Conservation (phyloP, 768 basidiomycete genomes). For the Stropharia rugosoannulata region DNA sequence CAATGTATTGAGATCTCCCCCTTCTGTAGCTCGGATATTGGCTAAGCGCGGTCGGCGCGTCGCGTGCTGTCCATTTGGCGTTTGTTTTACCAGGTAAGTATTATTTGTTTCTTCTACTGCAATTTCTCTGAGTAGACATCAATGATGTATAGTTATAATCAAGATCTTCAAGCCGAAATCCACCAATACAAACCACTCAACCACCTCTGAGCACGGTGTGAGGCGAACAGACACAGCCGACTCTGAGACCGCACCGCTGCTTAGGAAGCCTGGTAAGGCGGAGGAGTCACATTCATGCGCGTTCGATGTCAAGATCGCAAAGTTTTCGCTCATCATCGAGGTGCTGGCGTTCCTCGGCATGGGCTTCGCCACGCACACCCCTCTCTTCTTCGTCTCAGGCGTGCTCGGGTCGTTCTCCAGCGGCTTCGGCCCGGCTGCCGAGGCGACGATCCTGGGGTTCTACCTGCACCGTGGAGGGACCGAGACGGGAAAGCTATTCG, state of each 20-base stretch:
- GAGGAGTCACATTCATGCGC: slow-evolving; percentile 34
- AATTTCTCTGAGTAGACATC: not conserved
- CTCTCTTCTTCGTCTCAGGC: slow-evolving; percentile 49
- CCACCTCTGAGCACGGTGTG: slow-evolving; percentile 4
- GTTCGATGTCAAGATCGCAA: slow-evolving; percentile 72
- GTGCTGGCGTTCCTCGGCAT: slow-evolving; percentile 48
- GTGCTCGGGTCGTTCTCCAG: slow-evolving; percentile 52
- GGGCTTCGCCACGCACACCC: slow-evolving; percentile 42
- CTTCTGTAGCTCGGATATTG: slow-evolving; percentile 63
- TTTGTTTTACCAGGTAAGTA: slow-evolving; percentile 56
- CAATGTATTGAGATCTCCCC: not conserved
- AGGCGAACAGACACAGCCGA: slow-evolving; percentile 16
- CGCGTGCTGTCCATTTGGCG: slow-evolving; percentile 53
- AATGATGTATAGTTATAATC: slow-evolving; percentile 43
- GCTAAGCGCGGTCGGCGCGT: slow-evolving; percentile 49
- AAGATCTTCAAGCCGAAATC: slow-evolving; percentile 47
- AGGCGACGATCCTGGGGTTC: slow-evolving; percentile 69
- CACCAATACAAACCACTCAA: slow-evolving; percentile 3
- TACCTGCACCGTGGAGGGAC: slow-evolving; percentile 50
- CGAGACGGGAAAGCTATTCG: slow-evolving; percentile 78
- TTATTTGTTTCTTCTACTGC: not conserved
- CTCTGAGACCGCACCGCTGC: slow-evolving; percentile 22
- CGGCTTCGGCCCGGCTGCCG: slow-evolving; percentile 64
- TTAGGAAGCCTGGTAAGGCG: not conserved
- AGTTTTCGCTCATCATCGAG: slow-evolving; percentile 59